Percentiles rank a stretch among this genome's conserved stretches.
These are phyloP conservation scores for Fusarium devonianum DNA, from an alignment of 2,329 filamentous ascomycete genomes.

Conservation along the genomic window DNA sequence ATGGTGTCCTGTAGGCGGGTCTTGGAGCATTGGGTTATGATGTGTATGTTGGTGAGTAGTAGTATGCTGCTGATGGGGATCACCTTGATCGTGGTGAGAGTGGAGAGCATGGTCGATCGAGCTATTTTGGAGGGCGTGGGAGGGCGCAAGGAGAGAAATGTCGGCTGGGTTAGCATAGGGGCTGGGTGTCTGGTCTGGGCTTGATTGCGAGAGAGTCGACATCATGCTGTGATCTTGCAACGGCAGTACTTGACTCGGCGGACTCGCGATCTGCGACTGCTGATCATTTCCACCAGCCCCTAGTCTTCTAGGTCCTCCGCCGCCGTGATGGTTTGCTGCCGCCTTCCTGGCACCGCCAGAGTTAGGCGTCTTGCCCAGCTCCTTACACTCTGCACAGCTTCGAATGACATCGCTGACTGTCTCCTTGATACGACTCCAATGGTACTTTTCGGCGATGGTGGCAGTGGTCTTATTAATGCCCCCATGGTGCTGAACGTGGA, in stretches of 20 bases:
- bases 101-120: constrained; percentile 39
- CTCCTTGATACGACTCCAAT: constrained; percentile 98
- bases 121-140: constrained; percentile 46
- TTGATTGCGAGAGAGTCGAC: constrained; percentile 38
- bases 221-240: constrained; percentile 44
- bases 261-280: constrained; percentile 24
- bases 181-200: constrained; percentile 42
- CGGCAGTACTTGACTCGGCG: constrained; percentile 38
- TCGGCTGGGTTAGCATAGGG: constrained; percentile 58
- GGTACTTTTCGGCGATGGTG: constrained; percentile 89
- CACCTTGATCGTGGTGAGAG: constrained; percentile 23
- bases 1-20: constrained; percentile 41
- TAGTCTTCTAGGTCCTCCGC: constrained; percentile 12
- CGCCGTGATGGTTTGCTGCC: constrained; percentile 5
- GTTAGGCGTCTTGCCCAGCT: constrained; percentile 66
- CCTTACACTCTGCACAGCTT: constrained; percentile 89
- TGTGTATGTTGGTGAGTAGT: constrained; percentile 25
- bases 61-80: constrained; percentile 9
- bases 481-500: constrained; percentile 80
- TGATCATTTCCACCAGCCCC: constrained; percentile 16
- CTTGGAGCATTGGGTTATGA: constrained; percentile 44
- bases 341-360: constrained; percentile 39
- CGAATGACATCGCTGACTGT: constrained; percentile 94
- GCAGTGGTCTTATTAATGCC: constrained; percentile 99
- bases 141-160: constrained; percentile 54